These are phyloP conservation scores for Metarhizium sp. DNA, from an alignment of 2,329 filamentous ascomycete genomes.

Conservation along the genomic window DNA sequence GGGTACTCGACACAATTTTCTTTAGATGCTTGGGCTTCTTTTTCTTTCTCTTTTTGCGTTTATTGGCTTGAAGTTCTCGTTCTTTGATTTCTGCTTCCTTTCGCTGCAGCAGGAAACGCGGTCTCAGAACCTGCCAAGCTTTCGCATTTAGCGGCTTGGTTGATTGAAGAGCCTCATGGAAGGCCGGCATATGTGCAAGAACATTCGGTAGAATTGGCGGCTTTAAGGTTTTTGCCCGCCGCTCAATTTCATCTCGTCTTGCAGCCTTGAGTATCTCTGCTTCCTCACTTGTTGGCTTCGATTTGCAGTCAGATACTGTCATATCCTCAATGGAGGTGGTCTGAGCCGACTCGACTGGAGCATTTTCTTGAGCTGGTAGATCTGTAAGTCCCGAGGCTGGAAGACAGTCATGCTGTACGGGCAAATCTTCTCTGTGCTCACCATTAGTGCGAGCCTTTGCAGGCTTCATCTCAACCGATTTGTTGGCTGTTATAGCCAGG, in stretches of 20 bases:
- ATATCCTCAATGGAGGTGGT: not conserved
- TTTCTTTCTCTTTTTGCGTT: too few relatives aligned
- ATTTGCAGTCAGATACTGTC: conserved; percentile 10
- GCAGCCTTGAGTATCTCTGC: conserved; percentile 54
- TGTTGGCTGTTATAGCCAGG: not conserved
- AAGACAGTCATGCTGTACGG: not conserved
- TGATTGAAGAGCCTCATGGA: conserved; percentile 64
- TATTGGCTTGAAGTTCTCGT: not conserved
- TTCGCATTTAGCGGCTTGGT: conserved; percentile 56
- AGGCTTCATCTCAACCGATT: not conserved
- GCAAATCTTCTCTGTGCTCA: not conserved
- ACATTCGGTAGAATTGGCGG: conserved; percentile 55
- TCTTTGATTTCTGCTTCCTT: conserved; percentile 20
- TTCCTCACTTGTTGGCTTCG: conserved; percentile 50
- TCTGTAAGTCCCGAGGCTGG: not conserved
- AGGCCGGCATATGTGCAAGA: conserved; percentile 62
- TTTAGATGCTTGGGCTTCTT: too few relatives aligned
- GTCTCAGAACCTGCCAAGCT: conserved; percentile 60
- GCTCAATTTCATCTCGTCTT: conserved; percentile 62
- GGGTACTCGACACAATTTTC: too few relatives aligned
- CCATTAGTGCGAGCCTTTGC: not conserved
- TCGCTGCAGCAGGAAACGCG: conserved; percentile 57
- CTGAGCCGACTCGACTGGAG: not conserved
- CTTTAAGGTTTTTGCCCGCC: conserved; percentile 53
- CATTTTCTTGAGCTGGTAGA: not conserved